Evolutionary conservation across 768 basidiomycete species (phyloP), one percentile per base, ranked within the genome.

Genomic region (Amanita subjunquillea): DNA sequence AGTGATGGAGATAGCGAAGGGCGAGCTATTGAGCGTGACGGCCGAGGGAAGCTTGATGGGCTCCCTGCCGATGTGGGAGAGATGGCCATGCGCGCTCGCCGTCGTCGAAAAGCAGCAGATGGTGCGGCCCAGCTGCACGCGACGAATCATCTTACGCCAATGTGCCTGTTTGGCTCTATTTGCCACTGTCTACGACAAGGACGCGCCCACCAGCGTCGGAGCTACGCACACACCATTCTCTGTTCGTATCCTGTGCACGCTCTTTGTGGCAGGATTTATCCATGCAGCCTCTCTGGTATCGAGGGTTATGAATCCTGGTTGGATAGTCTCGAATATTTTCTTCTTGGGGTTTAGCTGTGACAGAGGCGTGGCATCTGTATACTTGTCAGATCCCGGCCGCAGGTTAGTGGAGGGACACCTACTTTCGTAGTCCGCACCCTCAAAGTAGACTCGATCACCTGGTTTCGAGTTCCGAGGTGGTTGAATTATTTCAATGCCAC

Each of bases 241-340:
- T 2, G 95, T 95, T 51, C 91, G 76, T 57, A 99, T 92, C 62
- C 71, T 83, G 67, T 97, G 91, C 6, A 84, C 78, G 49, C 70
- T 78, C 64, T 87, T 85, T 13, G 87, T 90, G 36, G 64, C 72
- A 5, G 91, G 85, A 65, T 96, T 84, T 49, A 97, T 71, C 95
- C 96, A 98, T 6, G 91, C 93, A 23, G 94, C 95, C 59, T 94
- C 92, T 57, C 70, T 78, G 13, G 80, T 80, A 51, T 93, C 87
- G 4, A 98, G 75, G 5, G 96, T 98, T 36, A 77, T 92, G 65
- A 99, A 96, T 17, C 85, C 90, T 83, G 57, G 92, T 64, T 96
- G 96, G 47, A 99, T 81, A 0, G 93, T 86, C 71, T 99, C 96
- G 61, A 97, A 99, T 30, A 98, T 89, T 72, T 98, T 99, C 75